Evolutionary conservation across 352 stramenopile genomes (phyloP).

Genomic region (Discostella stelligera): DNA sequence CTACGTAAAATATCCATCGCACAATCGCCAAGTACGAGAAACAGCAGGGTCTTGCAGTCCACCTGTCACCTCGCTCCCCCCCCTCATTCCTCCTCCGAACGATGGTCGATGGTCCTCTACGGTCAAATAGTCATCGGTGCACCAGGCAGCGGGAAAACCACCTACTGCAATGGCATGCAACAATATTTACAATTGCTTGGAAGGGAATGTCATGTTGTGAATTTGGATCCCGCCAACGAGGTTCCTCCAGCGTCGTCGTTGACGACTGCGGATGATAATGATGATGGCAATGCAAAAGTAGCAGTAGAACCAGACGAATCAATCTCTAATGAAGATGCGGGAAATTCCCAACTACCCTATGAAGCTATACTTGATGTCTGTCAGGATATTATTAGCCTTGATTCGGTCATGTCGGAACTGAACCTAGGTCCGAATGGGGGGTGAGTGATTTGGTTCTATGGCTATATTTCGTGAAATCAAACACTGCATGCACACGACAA

Average conservation of each 20-base stretch:
- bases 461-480: neutral
- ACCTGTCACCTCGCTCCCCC: too few relatives aligned
- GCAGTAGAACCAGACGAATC: conserved; percentile 17
- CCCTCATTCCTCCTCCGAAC: neutral
- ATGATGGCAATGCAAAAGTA: conserved; percentile 14
- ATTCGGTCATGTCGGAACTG: conserved; percentile 96
- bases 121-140: conserved; percentile 85
- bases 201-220: conserved; percentile 87
- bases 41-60: too few relatives aligned
- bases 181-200: conserved; percentile 83
- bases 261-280: neutral
- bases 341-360: conserved; percentile 83
- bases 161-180: conserved; percentile 86
- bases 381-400: conserved; percentile 90
- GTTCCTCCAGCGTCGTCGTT: conserved; percentile 16
- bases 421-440: conserved; percentile 97
- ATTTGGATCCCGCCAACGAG: conserved; percentile 92
- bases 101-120: conserved; percentile 71
- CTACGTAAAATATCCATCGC: too few relatives aligned
- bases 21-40: too few relatives aligned
- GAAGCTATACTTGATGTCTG: conserved; percentile 79
- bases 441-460: neutral
- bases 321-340: conserved; percentile 7
- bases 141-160: conserved; percentile 85
- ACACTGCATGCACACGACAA: neutral